These are phyloP conservation scores for Fusarium gaditjirri DNA, from an alignment of 2,329 filamentous ascomycete genomes.

Conservation along the genomic window DNA sequence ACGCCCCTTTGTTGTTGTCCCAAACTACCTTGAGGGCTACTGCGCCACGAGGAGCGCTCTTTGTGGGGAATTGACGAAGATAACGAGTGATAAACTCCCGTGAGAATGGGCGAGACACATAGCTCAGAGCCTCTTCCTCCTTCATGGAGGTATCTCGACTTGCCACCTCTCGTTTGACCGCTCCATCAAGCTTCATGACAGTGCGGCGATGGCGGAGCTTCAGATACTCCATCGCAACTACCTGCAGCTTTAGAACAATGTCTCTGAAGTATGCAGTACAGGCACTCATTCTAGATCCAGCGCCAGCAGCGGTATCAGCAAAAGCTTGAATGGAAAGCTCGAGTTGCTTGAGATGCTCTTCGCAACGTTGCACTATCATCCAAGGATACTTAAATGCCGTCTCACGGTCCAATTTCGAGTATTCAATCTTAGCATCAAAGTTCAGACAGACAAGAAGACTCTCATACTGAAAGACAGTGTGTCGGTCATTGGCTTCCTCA, in stretches of 20 bases:
- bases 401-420: fast-evolving
- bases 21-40: neutral
- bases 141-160: neutral
- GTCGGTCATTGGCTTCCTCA: fast-evolving
- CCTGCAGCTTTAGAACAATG: neutral
- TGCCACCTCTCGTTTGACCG: fast-evolving
- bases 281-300: fast-evolving
- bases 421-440: neutral
- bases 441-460: too few relatives aligned
- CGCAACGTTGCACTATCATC: neutral
- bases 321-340: neutral
- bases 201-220: neutral
- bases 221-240: neutral
- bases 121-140: neutral
- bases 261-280: neutral
- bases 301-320: too few relatives aligned
- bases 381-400: neutral
- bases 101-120: neutral
- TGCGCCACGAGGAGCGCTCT: too few relatives aligned
- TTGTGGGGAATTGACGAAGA: neutral
- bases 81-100: neutral
- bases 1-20: fast-evolving
- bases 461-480: too few relatives aligned
- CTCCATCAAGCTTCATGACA: neutral
- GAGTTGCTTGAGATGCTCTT: neutral